Base-by-base conservation (phyloP, 2,329 filamentous ascomycete species). In the Huntiella omanensis region DNA sequence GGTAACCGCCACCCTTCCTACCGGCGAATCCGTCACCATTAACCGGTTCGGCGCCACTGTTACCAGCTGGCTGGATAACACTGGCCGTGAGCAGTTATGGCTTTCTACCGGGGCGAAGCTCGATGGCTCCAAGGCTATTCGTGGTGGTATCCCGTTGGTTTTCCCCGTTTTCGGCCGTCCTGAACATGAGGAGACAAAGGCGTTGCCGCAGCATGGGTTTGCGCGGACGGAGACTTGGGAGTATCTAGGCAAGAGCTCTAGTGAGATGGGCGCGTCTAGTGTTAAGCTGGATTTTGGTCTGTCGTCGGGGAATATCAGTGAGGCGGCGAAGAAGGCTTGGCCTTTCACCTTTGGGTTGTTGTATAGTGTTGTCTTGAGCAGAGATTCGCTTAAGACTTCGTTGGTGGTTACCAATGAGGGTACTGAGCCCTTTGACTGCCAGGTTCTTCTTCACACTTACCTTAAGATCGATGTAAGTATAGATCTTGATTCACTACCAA, bases 271-370 rank as follows among this genome's bases (percentile, higher is more conserved):
- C 53, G 48, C 62, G 62, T 54, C 51, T 71, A 79, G 77, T 42
- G 79, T 96, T 53, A 95, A 93, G 70, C 78, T 98, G 50, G 91
- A 98, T 66, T 96, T 98, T 61, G 91, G 88, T 22, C 77, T 98
- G 33, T 84, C 81, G 44, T 73, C 76, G 22, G 69, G 73, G 44
- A 80, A 79, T 57, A 67, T 96, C 48, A 73, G 71, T 53, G 75
- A 79, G 0, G 72, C 78, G 38, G 71, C 73, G 53, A 75, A 73
- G 58, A 71, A 73, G 55, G 72, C 78, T 17, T 98, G 91, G 91
- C 80, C 83, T 2, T 81, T 80, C 58, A 77, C 82, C 52, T 98
- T 98, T 60, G 82, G 81, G 4, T 71, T 96, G 44, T 80, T 95
- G 47, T 98, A 98, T 69, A 92, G 82, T 56, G 85, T 98, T 49